Base-by-base conservation (phyloP, 2,329 filamentous ascomycete species). In the Ciborinia camelliae region DNA sequence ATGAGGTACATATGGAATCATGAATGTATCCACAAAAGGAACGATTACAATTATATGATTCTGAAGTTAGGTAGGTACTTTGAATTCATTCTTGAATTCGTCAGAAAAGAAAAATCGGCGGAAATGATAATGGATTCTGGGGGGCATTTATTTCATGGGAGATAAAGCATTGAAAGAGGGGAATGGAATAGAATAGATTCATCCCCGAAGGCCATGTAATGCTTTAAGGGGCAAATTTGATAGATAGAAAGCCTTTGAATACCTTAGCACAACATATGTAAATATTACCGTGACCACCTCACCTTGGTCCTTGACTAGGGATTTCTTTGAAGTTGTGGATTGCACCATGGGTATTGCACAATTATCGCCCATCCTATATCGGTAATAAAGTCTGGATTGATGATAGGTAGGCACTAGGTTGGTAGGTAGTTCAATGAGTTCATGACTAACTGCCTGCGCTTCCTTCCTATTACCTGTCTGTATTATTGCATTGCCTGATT, bases 1-100 rank as follows among this genome's bases (percentile, higher is more conserved):
- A 59, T 1, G 30, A 47, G 7, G 28, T 20, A 58, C 55, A 30
- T 37, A 26, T 47, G n/a, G n/a, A n/a, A n/a, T n/a, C n/a, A n/a
- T n/a, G n/a, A n/a, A n/a, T n/a, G 41, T 58, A 35, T 41, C 55
- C 55, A 58, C 55, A 58, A 58, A 48, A 59, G 55, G 55, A 59
- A 59, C 55, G 55, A 59, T 47, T 59, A 59, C 55, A 41, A 59
- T 47, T 59, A 59, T 35, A 18, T 37, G 28, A 47, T 43, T 37
- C 35, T 10, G 12, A 37, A 18, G n/a, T 35, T 26, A n/a, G 9
- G n/a, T n/a, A n/a, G n/a, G n/a, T n/a, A n/a, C n/a, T n/a, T n/a
- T n/a, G n/a, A n/a, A n/a, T n/a, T n/a, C n/a, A n/a, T n/a, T n/a
- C n/a, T n/a, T n/a, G n/a, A n/a, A n/a, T n/a, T n/a, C n/a, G n/a